Evolutionary conservation across 1,139 yeast species (phyloP), one percentile per base, ranked within the genome.

Genomic region (Yamadazyma buinensis): DNA sequence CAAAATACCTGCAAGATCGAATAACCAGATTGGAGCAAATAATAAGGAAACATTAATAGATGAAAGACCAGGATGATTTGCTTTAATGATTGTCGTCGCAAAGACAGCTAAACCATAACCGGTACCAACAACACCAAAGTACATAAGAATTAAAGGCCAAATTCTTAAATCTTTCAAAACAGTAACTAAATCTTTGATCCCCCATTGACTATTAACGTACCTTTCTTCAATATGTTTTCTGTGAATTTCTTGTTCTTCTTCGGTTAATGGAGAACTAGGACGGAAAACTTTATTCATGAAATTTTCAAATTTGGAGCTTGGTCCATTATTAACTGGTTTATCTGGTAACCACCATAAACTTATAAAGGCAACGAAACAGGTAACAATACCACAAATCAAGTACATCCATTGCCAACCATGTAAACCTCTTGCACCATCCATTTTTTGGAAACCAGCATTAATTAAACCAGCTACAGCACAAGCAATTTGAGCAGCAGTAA

Each of bases 341-440:
- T 84, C 95, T 1, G 95, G 95, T 32, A 86, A 71, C 95, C 95
- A 85, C 86, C 94, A 81, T 21, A 82, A 54, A 30, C 86, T 66
- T 5, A 72, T 49, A 19, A 84, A 57, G 10, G 95, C 95, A 26
- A 77, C 77, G 23, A 68, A 61, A 7, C 83, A 63, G n/a, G 95
- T 84, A 30, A 84, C 61, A 12, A 74, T 64, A 3, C 95, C 95
- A 51, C 86, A 86, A 10, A 82, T 72, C 43, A 86, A 64, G 57
- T 80, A 86, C 73, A 84, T 73, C 95, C 95, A 86, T 62, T 84
- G 90, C 84, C 88, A 87, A 21, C 95, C 96, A 30, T 81, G 72
- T 38, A 67, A 64, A 1, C 95, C 95, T 25, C 77, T 60, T 17
- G 53, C 63, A 36, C 83, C 83, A 52, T 86, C 90, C 76, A 86